These are phyloP conservation scores for Melastoma candidum DNA, from an alignment of 441 rosid species.

Conservation along the genomic window DNA sequence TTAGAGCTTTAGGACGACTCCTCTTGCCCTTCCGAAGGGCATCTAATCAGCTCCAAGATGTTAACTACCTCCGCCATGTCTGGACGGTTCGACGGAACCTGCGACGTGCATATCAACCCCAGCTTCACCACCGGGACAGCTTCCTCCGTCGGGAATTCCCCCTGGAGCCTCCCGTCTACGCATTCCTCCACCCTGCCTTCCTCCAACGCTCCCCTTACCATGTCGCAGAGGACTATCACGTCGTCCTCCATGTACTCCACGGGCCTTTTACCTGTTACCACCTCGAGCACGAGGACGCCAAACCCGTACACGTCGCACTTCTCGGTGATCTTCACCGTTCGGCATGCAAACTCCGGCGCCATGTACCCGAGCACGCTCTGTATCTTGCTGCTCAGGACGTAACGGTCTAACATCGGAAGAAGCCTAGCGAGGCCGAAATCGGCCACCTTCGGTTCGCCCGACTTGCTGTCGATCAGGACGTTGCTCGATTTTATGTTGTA, in stretches of 20 bases:
- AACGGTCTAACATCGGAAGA: conserved; percentile 66
- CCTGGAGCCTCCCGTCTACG: conserved; percentile 55
- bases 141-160: conserved; percentile 71
- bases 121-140: conserved; percentile 81
- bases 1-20: conserved; percentile 35
- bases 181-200: conserved; percentile 84
- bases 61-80: conserved; percentile 93
- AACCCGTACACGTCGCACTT: conserved; percentile 72
- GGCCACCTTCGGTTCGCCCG: conserved; percentile 59
- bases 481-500: conserved; percentile 71
- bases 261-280: conserved; percentile 78
- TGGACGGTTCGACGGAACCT: conserved; percentile 90
- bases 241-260: conserved; percentile 98
- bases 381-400: conserved; percentile 62
- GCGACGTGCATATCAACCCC: conserved; percentile 89
- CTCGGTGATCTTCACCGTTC: conserved; percentile 65
- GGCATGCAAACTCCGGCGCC: conserved; percentile 77
- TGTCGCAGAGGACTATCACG: conserved; percentile 83
- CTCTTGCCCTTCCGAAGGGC: conserved; percentile 86
- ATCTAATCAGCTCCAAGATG: conserved; percentile 80
- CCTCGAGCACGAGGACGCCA: conserved; percentile 56
- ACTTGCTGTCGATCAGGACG: conserved; percentile 34
- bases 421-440: conserved; percentile 65
- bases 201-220: conserved; percentile 82
- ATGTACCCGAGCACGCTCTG: conserved; percentile 75